Percentiles rank a stretch among this genome's conserved stretches.
These are phyloP conservation scores for Castanea sativa DNA, from an alignment of 306 rosid species.

Conservation along the genomic window DNA sequence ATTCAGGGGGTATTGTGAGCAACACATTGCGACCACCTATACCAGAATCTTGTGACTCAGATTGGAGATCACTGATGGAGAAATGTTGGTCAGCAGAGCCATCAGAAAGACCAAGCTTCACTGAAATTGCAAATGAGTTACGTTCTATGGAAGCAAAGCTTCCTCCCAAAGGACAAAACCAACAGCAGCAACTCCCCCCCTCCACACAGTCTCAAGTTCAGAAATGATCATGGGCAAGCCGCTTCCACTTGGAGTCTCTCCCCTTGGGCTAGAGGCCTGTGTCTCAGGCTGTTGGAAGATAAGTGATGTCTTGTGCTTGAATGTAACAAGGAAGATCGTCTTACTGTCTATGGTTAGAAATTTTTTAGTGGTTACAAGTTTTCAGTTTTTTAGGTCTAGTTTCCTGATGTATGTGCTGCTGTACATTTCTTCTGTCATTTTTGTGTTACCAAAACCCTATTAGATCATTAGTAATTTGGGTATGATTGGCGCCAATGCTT, in stretches of 20 bases:
- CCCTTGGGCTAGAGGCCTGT: not conserved
- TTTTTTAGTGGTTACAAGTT: not conserved
- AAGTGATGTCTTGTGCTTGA: conserved; percentile 19
- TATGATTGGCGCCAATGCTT: not conserved
- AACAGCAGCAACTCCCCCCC: conserved; percentile 45
- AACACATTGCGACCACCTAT: conserved; percentile 82
- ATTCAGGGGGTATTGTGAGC: conserved; percentile 88
- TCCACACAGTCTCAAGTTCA: conserved; percentile 29
- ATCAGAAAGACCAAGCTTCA: conserved; percentile 75
- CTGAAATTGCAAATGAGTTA: conserved; percentile 65
- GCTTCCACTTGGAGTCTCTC: conserved; percentile 10
- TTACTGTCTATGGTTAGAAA: conserved; percentile 15
- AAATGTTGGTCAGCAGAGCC: conserved; percentile 89
- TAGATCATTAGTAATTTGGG: not conserved
- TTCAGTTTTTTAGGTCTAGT: not conserved
- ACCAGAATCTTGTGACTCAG: conserved; percentile 70
- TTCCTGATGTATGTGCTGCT: not conserved
- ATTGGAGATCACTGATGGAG: conserved; percentile 81
- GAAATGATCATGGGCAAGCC: conserved; percentile 33
- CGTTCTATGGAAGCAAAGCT: conserved; percentile 67
- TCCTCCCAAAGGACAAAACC: conserved; percentile 67
- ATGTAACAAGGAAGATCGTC: conserved; percentile 19
- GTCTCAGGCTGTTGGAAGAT: conserved; percentile 9
- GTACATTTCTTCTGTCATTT: not conserved
- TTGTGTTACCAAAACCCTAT: not conserved